phyloP scores from a whole-genome alignment of 129 eudicot genomes.

The Ambrosia artemisiifolia region DNA sequence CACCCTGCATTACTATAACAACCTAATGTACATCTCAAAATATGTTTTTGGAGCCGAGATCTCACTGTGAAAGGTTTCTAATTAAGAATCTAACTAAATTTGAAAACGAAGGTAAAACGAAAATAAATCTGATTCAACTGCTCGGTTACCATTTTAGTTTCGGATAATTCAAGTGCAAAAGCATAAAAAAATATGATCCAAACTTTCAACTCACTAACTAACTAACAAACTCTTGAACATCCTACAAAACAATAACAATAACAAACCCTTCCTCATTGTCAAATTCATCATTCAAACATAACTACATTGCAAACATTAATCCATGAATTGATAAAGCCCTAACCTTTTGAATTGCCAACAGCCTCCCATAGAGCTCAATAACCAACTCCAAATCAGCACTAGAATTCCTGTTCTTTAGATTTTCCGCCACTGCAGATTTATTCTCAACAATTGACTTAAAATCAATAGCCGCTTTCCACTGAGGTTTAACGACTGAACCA shows the following conservation, averaged over 20 bases:
- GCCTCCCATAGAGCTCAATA: conserved; percentile 62
- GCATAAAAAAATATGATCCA: neutral
- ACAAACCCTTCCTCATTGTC: neutral
- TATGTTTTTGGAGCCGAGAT: no score
- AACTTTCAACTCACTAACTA: neutral
- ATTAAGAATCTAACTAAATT: neutral
- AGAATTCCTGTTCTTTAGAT: conserved; percentile 68
- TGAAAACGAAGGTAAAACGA: neutral
- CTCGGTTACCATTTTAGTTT: neutral
- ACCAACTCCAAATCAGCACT: conserved; percentile 74
- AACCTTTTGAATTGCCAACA: conserved; percentile 81
- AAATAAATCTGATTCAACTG: neutral
- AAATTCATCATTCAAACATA: neutral
- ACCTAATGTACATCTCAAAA: no score
- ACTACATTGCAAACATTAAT: conserved; percentile 6
- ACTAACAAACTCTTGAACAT: neutral
- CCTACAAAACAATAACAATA: neutral
- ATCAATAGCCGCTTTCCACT: conserved; percentile 94
- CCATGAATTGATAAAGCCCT: conserved; percentile 30
- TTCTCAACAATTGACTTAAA: conserved; percentile 89
- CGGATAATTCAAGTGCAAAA: neutral
- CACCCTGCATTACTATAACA: no score
- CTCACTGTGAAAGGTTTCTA: no score
- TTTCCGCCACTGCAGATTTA: conserved; percentile 59
- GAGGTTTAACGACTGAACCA: conserved; percentile 52